Conservation (phyloP, 2,329 filamentous ascomycete species). For the Cordyceps farinosa region DNA sequence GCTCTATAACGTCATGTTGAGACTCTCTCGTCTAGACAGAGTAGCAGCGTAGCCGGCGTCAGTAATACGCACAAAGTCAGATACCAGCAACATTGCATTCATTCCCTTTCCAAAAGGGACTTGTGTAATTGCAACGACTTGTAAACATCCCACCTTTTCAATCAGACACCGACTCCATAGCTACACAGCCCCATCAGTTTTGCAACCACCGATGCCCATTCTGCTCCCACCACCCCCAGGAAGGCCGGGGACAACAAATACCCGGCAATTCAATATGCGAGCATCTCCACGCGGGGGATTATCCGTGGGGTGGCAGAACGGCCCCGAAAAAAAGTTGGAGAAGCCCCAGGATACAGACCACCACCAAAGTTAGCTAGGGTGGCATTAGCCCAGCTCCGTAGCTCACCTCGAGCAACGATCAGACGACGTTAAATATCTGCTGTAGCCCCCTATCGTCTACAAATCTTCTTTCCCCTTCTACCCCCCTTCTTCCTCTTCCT, state of each 20-base stretch:
- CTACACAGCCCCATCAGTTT: no score
- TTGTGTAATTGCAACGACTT: no score
- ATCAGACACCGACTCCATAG: no score
- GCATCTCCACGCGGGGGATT: not conserved
- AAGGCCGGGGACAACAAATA: not conserved
- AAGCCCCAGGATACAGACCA: not conserved
- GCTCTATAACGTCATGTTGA: no score
- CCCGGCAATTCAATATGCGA: not conserved
- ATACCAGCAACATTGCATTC: no score
- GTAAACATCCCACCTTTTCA: no score
- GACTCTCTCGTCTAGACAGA: no score
- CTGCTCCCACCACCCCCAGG: not conserved
- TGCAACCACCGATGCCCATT: no score
- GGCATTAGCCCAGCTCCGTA: constrained; percentile 1
- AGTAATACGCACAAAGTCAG: no score
- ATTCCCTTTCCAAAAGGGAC: no score
- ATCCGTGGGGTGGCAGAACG: not conserved
- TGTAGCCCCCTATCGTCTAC: not conserved
- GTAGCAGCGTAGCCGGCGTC: no score
- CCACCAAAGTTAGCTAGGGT: not conserved
- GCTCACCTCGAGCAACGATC: not conserved
- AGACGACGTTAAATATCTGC: constrained; percentile 14
- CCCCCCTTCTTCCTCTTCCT: not conserved
- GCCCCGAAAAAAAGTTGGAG: not conserved
- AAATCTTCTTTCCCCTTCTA: not conserved